A percentile compares a stretch with the other conserved stretches of the same genome.
phyloP scores from a whole-genome alignment of 495 filamentous ascomycete species.

The Glarea lozoyensis region DNA sequence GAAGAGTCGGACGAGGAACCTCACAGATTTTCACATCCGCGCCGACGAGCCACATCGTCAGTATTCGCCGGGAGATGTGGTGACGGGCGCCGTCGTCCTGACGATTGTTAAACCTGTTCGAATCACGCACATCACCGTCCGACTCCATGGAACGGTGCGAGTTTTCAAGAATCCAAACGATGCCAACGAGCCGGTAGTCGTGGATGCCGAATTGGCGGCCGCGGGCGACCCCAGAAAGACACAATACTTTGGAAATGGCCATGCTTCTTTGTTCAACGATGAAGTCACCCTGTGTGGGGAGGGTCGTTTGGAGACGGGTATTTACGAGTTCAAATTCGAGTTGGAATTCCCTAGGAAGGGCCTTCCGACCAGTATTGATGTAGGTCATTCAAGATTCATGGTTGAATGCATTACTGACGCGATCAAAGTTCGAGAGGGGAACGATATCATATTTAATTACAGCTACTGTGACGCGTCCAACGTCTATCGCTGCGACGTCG shows the following conservation, averaged over 20 bases:
- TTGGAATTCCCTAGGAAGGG: constrained; percentile 67
- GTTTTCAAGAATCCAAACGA: constrained; percentile 70
- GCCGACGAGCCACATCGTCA: constrained; percentile 83
- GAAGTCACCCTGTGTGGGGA: constrained; percentile 87
- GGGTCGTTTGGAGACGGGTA: constrained; percentile 71
- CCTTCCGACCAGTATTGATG: constrained; percentile 88
- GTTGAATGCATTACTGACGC: constrained; percentile 24
- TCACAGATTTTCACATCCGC: constrained; percentile 74
- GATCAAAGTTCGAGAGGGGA: constrained; percentile 78
- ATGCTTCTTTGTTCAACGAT: constrained; percentile 82
- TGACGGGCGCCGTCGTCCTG: constrained; percentile 67
- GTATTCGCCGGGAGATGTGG: constrained; percentile 58
- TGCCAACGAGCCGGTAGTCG: constrained; percentile 46
- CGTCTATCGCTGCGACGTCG: constrained; percentile 70
- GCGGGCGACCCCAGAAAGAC: constrained; percentile 42
- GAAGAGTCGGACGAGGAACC: constrained; percentile 49
- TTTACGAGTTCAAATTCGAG: constrained; percentile 91
- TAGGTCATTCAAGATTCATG: constrained; percentile 36
- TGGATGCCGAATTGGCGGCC: constrained; percentile 32
- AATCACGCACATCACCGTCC: constrained; percentile 84
- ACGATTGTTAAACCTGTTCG: constrained; percentile 73
- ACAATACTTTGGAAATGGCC: constrained; percentile 74
- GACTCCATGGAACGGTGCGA: constrained; percentile 80
- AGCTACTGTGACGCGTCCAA: constrained; percentile 82
- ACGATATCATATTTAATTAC: constrained; percentile 86